Percentiles rank a stretch among this genome's conserved stretches.
These are phyloP conservation scores for Chenopodium suecicum DNA, from an alignment of 148 eudicot species.

Conservation along the genomic window DNA sequence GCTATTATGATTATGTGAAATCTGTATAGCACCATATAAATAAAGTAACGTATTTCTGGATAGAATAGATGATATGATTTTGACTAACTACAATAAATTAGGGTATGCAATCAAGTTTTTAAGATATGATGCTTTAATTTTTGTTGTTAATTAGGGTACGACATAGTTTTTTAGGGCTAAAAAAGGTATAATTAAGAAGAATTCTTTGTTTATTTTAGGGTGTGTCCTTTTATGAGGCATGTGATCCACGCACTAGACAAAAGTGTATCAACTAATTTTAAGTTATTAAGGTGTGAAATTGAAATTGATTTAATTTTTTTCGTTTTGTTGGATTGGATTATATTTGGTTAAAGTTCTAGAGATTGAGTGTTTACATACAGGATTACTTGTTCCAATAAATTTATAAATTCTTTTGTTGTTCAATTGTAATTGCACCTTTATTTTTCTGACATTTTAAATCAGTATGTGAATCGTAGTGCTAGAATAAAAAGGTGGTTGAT, in stretches of 20 bases:
- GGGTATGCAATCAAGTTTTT: neutral
- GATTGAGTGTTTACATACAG: neutral
- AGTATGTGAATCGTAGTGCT: too few relatives aligned
- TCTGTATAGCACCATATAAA: neutral
- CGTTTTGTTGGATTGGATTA: neutral
- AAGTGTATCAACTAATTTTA: neutral
- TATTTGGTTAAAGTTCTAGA: neutral
- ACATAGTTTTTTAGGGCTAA: neutral
- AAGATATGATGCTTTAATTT: neutral
- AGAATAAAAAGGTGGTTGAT: too few relatives aligned
- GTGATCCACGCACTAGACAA: slow-evolving; percentile 7
- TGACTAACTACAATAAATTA: slow-evolving; percentile 12
- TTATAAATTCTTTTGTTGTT: too few relatives aligned
- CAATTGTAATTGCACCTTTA: too few relatives aligned
- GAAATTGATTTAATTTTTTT: neutral
- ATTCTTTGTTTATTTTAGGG: neutral
- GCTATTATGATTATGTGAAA: slow-evolving; percentile 12
- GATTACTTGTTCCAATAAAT: too few relatives aligned
- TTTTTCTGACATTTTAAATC: too few relatives aligned
- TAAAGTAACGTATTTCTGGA: neutral
- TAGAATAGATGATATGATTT: slow-evolving; percentile 1
- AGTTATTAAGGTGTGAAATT: neutral
- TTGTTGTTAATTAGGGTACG: neutral
- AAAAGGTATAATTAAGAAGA: too few relatives aligned
- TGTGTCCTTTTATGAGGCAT: slow-evolving; percentile 8